Base-by-base conservation (phyloP, 2,329 filamentous ascomycete species). In the Juglanconis sp. region DNA sequence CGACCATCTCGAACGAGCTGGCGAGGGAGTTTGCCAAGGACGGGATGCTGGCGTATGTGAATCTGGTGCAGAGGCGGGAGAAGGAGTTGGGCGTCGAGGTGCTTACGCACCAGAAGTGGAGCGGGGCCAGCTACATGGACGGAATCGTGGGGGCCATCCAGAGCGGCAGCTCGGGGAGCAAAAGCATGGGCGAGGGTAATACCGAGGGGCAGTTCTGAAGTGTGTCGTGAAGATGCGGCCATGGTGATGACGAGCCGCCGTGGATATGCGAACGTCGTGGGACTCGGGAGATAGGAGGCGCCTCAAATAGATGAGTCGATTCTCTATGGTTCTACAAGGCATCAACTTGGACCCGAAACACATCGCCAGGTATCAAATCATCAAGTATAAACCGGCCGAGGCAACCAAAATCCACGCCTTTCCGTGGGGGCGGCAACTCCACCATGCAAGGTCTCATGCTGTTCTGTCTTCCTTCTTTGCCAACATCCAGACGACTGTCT, bases 1-100 rank as follows among this genome's bases (percentile, higher is more conserved):
- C 87, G 4, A 82, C 84, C 15, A 83, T 85, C 53, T 83, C 83
- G 17, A 82, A 87, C 60, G 91, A 97, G 77, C 81, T 99, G 17
- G 89, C 92, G 9, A 85, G 85, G 62, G 84, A 81, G 6, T 99
- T 96, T 79, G 96, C 92, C 79, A 84, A 87, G 13, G 90, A 97
- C 58, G 95, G 95, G 57, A 99, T 99, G 95, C 82, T 95, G 69
- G 94, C 95, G 1, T 99, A 99, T 70, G 95, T 98, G n/a, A 90
- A 96, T 61, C 78, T 97, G 0, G 88, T 99, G 44, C 95, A 99
- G 76, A 82, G 87, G 56, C 83, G 88, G 44, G 95, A 99, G 77
- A 96, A 96, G 81, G 93, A 96, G 65, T 77, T 94, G 1, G 90
- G 90, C 13, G 92, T 92, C 60, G 93, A 97, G 68, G 93, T 96